Conservation (phyloP, 164 flowering plant genomes). For the Nelumbo lutea region DNA sequence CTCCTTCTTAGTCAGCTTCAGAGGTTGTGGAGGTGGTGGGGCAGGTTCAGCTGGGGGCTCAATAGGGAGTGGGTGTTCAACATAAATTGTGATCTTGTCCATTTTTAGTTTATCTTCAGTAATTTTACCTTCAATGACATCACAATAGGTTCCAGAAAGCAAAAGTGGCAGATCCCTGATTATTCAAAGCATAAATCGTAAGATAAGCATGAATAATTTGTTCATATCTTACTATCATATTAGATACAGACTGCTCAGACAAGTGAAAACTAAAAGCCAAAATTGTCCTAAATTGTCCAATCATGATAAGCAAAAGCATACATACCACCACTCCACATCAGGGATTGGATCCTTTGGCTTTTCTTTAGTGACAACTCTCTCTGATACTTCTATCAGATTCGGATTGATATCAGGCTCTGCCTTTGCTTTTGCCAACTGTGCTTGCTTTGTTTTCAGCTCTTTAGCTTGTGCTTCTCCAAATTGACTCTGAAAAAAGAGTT, state of each 20-base stretch:
- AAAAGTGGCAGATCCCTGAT: constrained; percentile 76
- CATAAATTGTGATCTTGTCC: constrained; percentile 77
- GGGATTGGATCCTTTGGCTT: constrained; percentile 87
- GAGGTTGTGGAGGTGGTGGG: constrained; percentile 95
- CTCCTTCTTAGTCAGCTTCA: constrained; percentile 90
- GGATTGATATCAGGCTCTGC: constrained; percentile 93
- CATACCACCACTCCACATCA: constrained; percentile 96
- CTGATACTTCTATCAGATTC: constrained; percentile 89
- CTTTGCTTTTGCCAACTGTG: constrained; percentile 85
- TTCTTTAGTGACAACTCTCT: constrained; percentile 71
- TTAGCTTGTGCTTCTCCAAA: constrained; percentile 98
- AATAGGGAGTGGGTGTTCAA: constrained; percentile 93
- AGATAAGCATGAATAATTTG: neutral
- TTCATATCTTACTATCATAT: no score
- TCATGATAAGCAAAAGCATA: constrained; percentile 2
- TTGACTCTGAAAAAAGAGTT: constrained; percentile 51
- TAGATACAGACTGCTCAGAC: no score
- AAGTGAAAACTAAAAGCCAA: no score
- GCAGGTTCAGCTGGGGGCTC: constrained; percentile 97
- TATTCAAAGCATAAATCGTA: constrained; percentile 1
- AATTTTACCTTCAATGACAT: constrained; percentile 27
- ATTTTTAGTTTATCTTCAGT: constrained; percentile 45
- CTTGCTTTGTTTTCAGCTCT: constrained; percentile 86
- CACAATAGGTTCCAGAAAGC: constrained; percentile 50
- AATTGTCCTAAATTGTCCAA: neutral